Percentiles rank a stretch among this genome's conserved stretches.
Evolutionary conservation across 768 basidiomycete genomes (phyloP).

Genomic region (Suillus hirtellus): DNA sequence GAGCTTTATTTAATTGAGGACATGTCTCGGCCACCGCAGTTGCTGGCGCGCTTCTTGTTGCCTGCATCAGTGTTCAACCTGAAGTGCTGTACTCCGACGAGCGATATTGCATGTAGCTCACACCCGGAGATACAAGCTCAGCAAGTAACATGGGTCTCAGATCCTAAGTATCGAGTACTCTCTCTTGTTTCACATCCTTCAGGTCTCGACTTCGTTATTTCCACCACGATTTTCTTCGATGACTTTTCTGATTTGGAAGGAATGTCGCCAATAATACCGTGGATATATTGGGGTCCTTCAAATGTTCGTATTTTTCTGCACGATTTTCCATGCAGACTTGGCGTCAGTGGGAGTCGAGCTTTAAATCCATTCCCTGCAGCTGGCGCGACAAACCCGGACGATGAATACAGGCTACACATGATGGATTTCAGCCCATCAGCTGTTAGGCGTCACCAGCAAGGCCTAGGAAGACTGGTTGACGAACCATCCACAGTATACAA

Average conservation of each 20-base stretch:
- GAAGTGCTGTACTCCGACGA: neutral
- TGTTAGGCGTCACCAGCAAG: neutral
- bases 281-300: neutral
- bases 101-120: neutral
- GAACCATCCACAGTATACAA: neutral
- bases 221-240: slow-evolving; percentile 2
- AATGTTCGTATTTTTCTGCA: neutral
- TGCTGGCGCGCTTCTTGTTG: neutral
- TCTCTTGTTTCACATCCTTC: neutral
- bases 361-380: neutral
- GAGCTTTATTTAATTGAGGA: slow-evolving; percentile 5
- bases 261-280: neutral
- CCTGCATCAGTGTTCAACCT: neutral
- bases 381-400: neutral
- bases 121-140: neutral
- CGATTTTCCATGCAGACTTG: neutral
- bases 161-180: neutral
- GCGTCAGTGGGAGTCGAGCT: neutral
- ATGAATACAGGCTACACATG: neutral
- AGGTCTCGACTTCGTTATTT: neutral
- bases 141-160: neutral
- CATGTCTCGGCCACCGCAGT: neutral
- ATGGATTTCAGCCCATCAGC: slow-evolving; percentile 4
- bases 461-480: neutral
- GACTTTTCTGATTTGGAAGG: neutral